phyloP scores from a whole-genome alignment of 2,329 filamentous ascomycete genomes.

The Paecilomyces sp. region DNA sequence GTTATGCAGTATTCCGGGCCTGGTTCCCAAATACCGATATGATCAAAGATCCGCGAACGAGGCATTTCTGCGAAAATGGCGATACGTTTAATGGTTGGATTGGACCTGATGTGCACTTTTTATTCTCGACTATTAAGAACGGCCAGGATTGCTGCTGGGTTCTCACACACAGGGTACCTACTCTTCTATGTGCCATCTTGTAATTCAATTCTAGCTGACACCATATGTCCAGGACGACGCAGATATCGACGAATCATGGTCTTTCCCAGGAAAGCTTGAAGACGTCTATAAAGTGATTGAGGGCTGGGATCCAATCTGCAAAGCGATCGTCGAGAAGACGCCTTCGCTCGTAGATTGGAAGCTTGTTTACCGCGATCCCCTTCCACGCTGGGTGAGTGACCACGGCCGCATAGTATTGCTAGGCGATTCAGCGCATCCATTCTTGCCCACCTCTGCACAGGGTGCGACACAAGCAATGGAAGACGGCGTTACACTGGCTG shows the following conservation, averaged over 20 bases:
- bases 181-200: too few relatives aligned
- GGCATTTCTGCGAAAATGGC: conserved; percentile 46
- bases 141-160: conserved; percentile 50
- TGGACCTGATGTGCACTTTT: conserved; percentile 37
- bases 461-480: conserved; percentile 38
- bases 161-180: conserved; percentile 43
- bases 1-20: conserved; percentile 20
- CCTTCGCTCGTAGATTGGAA: conserved; percentile 22
- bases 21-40: conserved; percentile 17
- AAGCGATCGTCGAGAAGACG: conserved; percentile 35
- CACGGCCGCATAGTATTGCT: conserved; percentile 25
- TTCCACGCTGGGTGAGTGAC: conserved; percentile 16
- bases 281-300: conserved; percentile 47
- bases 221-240: conserved; percentile 35
- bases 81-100: conserved; percentile 49
- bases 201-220: too few relatives aligned
- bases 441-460: conserved; percentile 37
- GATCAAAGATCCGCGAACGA: conserved; percentile 17
- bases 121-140: conserved; percentile 47
- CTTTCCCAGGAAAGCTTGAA: conserved; percentile 45
- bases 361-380: conserved; percentile 20
- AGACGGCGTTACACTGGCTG: conserved; percentile 34
- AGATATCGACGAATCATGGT: conserved; percentile 51
- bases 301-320: conserved; percentile 43
- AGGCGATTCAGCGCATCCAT: conserved; percentile 34